Base-by-base conservation (phyloP, 345 rosid genomes). In the Hibiscus trionum region DNA sequence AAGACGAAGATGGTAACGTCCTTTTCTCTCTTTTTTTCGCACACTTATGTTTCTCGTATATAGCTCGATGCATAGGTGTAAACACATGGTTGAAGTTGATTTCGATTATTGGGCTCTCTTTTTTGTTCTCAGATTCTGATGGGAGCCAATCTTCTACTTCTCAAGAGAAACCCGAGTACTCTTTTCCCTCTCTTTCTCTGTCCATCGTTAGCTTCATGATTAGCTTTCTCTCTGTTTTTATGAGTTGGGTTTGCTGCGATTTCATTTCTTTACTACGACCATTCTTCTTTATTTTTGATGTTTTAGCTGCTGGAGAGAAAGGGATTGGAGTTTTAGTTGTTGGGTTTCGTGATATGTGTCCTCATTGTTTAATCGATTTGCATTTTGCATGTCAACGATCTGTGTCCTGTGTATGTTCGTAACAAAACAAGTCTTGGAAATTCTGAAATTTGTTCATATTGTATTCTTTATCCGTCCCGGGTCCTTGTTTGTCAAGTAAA, bases 161-260 rank as follows among this genome's bases (percentile, higher is more conserved):
- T 47, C 88, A 77, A 62, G 93, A 90, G 63, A 80, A 82, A 76
- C 85, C 92, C n/a, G 91, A 88, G 98, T 93, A 88, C 37, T 80
- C 52, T 60, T 71, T 71, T 57, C 72, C 47, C 66, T 9, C 17
- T 27, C 7, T 68, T 16, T 15, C 63, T 50, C 33, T 61, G n/a
- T 76, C 19, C 72, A 59, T 61, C n/a, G 5, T 47, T 71, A 37
- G 66, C 61, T 64, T 62, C 46, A 33, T 50, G 12, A 62, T 61
- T 63, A 50, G 35, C 11, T 62, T 47, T 33, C 67, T 46, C 72
- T 66, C 39, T 39, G 74, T 56, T 66, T 49, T 15, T 17, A 15
- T 39, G 24, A 35, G 55, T 63, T 59, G 74, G 75, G 72, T 73
- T 67, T 61, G 61, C 64, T 71, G 33, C 50, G 39, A 57, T 69